Conservation (phyloP, 2,329 filamentous ascomycete genomes). For the Fusarium chuoi region DNA sequence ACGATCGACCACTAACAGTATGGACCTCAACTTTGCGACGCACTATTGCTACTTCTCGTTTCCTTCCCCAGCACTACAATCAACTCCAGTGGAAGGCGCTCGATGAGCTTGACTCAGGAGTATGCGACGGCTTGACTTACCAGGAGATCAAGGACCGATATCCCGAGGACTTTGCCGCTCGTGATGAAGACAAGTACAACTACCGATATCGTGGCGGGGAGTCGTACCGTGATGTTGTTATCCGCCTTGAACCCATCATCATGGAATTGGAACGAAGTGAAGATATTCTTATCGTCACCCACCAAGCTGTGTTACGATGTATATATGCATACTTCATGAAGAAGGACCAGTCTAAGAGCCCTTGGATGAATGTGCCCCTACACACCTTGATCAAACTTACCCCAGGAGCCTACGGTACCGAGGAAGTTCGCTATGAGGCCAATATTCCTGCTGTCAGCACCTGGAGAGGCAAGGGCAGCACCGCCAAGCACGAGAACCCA, state of each 20-base stretch:
- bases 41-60: conserved; percentile 90
- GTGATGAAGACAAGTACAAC: conserved; percentile 99
- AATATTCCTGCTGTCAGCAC: conserved; percentile 97
- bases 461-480: conserved; percentile 93
- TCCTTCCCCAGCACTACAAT: conserved; percentile 83
- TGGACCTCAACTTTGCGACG: conserved; percentile 76
- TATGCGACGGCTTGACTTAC: conserved; percentile 96
- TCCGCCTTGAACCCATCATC: conserved; percentile 97
- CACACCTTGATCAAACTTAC: conserved; percentile 98
- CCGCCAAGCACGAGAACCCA: conserved; percentile 84
- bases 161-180: conserved; percentile 93
- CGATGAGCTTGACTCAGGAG: conserved; percentile 94
- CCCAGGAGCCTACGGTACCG: conserved; percentile 91
- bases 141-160: conserved; percentile 91
- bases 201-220: conserved; percentile 98
- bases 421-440: conserved; percentile 87
- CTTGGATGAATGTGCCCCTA: conserved; percentile 98
- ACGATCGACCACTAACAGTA: conserved; percentile 69
- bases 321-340: conserved; percentile 99
- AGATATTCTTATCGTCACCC: conserved; percentile 97
- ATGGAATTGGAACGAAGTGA: conserved; percentile 98
- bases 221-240: conserved; percentile 95
- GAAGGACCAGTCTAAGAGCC: conserved; percentile 88
- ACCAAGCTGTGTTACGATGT: conserved; percentile 95
- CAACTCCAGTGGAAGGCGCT: conserved; percentile 99